Percentiles rank a stretch among this genome's conserved stretches.
Evolutionary conservation across 805 yeast genomes (phyloP).

Genomic region (Teunomyces atbi): DNA sequence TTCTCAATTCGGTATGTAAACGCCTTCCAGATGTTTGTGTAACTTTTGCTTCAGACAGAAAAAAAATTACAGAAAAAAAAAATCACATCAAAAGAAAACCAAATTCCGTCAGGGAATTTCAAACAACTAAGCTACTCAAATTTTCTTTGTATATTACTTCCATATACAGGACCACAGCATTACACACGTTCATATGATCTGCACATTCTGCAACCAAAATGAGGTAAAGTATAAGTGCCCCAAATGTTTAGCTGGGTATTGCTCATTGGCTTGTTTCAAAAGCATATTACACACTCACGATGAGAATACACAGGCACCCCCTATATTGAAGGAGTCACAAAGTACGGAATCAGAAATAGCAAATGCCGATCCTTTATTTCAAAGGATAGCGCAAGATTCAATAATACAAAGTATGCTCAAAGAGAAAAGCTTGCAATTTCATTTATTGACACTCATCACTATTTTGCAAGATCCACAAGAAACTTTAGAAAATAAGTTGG

Average conservation of each 20-base stretch:
- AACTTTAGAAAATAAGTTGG: slow-evolving; percentile 52
- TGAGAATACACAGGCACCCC: not conserved
- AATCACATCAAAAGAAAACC: not conserved
- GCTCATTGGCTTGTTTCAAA: slow-evolving; percentile 65
- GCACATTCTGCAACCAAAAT: slow-evolving; percentile 36
- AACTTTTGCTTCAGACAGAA: not conserved
- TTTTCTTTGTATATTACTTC: not conserved
- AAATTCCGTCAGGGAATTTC: slow-evolving; percentile 2
- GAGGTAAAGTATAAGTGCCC: slow-evolving; percentile 59
- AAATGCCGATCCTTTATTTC: slow-evolving; percentile 12
- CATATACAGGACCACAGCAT: not conserved
- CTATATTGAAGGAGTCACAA: not conserved
- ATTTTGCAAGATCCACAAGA: slow-evolving; percentile 46
- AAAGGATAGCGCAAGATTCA: slow-evolving; percentile 37
- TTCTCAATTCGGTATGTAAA: not conserved
- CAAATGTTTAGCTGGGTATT: slow-evolving; percentile 44
- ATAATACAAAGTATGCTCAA: slow-evolving; percentile 45
- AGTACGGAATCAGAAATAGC: not conserved
- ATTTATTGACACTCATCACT: slow-evolving; percentile 48
- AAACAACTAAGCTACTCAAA: not conserved
- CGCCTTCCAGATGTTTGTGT: not conserved
- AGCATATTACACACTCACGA: slow-evolving; percentile 34
- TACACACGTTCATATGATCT: slow-evolving; percentile 14
- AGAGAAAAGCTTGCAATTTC: slow-evolving; percentile 55
- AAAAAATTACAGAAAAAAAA: not conserved